Conservation (phyloP, 106 monocot genomes). For the Apostasia shenzhenica region DNA sequence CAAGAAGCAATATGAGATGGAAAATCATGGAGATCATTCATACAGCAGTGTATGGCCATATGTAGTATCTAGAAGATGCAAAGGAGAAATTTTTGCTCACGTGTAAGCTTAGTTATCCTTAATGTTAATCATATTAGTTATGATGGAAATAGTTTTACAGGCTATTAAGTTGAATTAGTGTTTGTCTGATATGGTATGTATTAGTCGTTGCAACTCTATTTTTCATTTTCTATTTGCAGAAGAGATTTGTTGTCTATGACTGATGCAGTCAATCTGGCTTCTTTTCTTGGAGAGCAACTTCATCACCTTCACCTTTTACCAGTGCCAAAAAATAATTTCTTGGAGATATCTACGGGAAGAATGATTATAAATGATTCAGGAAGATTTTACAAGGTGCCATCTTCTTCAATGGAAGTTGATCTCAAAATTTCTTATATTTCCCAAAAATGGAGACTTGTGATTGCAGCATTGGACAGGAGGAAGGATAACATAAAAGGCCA, state of each 20-base stretch:
- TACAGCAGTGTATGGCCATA: slow-evolving; percentile 60
- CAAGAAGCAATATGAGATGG: slow-evolving; percentile 55
- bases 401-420: slow-evolving; percentile 1
- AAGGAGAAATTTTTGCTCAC: slow-evolving; percentile 85
- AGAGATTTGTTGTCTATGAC: slow-evolving; percentile 46
- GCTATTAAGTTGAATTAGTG: not conserved
- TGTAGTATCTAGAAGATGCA: slow-evolving; percentile 78
- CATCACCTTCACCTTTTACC: slow-evolving; percentile 78
- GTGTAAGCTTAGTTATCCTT: slow-evolving; percentile 47
- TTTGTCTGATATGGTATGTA: not conserved
- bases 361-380: slow-evolving; percentile 9
- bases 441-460: slow-evolving; percentile 50
- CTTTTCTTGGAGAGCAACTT: slow-evolving; percentile 84
- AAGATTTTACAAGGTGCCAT: slow-evolving; percentile 7
- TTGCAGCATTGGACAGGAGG: slow-evolving; percentile 40
- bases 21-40: slow-evolving; percentile 15
- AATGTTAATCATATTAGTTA: not conserved
- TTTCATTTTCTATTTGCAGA: slow-evolving; percentile 38
- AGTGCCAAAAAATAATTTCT: slow-evolving; percentile 28
- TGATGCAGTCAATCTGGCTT: slow-evolving; percentile 63
- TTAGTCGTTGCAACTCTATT: not conserved
- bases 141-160: not conserved
- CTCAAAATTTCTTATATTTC: slow-evolving; percentile 19
- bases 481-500: slow-evolving; percentile 37
- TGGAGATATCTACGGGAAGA: slow-evolving; percentile 14